phyloP scores from a whole-genome alignment of 306 rosid genomes.

The Glycine soja region DNA sequence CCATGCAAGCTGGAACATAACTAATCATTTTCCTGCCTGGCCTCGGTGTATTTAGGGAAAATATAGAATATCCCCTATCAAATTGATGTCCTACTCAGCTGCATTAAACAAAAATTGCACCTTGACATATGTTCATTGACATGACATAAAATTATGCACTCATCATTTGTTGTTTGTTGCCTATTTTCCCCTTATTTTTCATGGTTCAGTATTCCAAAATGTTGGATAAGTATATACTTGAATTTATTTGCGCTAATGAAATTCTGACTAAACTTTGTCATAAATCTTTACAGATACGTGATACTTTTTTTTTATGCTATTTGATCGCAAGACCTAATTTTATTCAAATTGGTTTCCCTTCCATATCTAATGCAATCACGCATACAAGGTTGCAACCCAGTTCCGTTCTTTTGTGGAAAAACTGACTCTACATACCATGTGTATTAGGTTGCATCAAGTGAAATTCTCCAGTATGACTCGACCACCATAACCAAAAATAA shows the following conservation, averaged over 20 bases:
- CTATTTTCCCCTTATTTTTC: not conserved
- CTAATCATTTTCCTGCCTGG: no score
- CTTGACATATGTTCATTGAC: conserved; percentile 29
- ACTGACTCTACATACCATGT: no score
- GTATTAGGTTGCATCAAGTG: no score
- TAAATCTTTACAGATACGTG: not conserved
- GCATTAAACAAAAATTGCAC: conserved; percentile 7
- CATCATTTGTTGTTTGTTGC: not conserved
- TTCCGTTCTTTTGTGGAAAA: no score
- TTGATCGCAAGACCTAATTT: not conserved
- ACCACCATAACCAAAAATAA: no score
- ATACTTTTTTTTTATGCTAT: not conserved
- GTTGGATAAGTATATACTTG: conserved; percentile 4
- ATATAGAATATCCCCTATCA: conserved; percentile 9
- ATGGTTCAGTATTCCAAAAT: not conserved
- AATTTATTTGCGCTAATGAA: conserved; percentile 11
- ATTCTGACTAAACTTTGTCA: not conserved
- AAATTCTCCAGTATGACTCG: no score
- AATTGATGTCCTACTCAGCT: not conserved
- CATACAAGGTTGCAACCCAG: no score
- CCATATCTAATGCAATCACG: no score
- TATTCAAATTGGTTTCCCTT: no score
- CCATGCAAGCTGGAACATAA: no score
- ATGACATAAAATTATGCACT: not conserved
- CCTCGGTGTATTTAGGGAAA: not conserved